These are phyloP conservation scores for Bremia lactucae DNA, from an alignment of 352 stramenopile genomes.

Conservation along the genomic window DNA sequence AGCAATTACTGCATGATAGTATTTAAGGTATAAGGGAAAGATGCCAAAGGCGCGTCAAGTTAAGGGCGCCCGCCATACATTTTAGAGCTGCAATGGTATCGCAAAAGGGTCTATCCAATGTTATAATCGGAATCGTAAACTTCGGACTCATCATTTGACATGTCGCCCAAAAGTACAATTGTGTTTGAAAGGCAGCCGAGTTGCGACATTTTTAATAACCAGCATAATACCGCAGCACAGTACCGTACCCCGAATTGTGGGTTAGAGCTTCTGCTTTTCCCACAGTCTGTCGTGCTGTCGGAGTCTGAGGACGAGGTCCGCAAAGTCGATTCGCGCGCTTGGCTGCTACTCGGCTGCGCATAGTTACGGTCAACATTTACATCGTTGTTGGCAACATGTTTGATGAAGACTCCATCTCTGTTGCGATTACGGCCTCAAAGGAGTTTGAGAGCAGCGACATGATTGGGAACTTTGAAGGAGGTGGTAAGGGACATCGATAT, in stretches of 20 bases:
- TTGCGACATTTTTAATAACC: not conserved
- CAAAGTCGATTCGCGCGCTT: conserved; percentile 12
- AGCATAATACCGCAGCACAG: not conserved
- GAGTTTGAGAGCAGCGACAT: conserved; percentile 26
- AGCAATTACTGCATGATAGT: conserved; percentile 19
- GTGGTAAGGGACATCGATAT: conserved; percentile 42
- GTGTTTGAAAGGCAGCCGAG: not conserved
- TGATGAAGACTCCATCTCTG: conserved; percentile 51
- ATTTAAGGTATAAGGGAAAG: conserved; percentile 21
- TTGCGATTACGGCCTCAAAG: conserved; percentile 53
- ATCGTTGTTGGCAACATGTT: conserved; percentile 24
- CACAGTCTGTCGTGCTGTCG: conserved; percentile 16
- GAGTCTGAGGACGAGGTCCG: conserved; percentile 19
- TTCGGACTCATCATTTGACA: too few species aligned
- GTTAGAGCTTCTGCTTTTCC: conserved; percentile 24
- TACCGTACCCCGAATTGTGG: conserved; percentile 1
- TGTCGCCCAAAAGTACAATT: too few species aligned
- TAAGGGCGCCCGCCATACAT: conserved; percentile 9
- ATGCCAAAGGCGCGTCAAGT: not conserved
- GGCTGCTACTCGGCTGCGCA: conserved; percentile 10
- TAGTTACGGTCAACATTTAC: conserved; percentile 7
- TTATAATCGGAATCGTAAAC: too few species aligned
- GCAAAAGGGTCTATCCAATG: too few species aligned
- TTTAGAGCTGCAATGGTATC: conserved; percentile 7
- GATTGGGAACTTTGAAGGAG: conserved; percentile 10